Conservation (phyloP, 305 asterid genomes). For the Fraxinus nigra region DNA sequence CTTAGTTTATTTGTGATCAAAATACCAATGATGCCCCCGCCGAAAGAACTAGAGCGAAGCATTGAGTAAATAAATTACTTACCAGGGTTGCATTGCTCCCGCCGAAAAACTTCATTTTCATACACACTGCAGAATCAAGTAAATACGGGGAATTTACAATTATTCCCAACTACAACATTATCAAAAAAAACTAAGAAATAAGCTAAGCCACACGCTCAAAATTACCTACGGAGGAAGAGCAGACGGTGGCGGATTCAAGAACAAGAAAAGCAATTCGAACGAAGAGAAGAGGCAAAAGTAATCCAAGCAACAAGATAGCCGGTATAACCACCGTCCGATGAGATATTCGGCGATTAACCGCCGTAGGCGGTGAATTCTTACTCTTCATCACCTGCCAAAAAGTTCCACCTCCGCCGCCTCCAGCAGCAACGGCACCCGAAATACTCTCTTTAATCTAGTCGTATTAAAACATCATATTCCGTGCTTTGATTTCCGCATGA, state of each 20-base stretch:
- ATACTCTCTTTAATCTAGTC: constrained; percentile 37
- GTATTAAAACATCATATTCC: constrained; percentile 44
- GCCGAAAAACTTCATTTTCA: constrained; percentile 72
- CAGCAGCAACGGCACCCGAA: constrained; percentile 23
- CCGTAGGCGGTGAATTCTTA: constrained; percentile 35
- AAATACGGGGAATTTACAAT: constrained; percentile 17
- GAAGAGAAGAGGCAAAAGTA: constrained; percentile 55
- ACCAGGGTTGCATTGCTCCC: constrained; percentile 72
- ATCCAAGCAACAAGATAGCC: constrained; percentile 40
- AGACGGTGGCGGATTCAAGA: constrained; percentile 64
- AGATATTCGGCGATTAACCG: constrained; percentile 39
- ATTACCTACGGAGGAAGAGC: constrained; percentile 70
- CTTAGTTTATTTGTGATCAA: not conserved
- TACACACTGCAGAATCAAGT: constrained; percentile 48
- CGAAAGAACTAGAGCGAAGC: no score
- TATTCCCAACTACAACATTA: constrained; percentile 16
- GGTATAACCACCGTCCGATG: constrained; percentile 52
- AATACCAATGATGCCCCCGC: not conserved
- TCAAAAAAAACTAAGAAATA: not conserved
- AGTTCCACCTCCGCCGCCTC: constrained; percentile 33
- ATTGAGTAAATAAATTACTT: constrained; percentile 14
- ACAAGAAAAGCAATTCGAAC: constrained; percentile 55
- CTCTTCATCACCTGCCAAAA: constrained; percentile 45
- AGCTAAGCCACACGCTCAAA: not conserved
- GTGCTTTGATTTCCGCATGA: constrained; percentile 39